Base-by-base conservation (phyloP, 805 yeast species). In the Candida nemodendra region DNA sequence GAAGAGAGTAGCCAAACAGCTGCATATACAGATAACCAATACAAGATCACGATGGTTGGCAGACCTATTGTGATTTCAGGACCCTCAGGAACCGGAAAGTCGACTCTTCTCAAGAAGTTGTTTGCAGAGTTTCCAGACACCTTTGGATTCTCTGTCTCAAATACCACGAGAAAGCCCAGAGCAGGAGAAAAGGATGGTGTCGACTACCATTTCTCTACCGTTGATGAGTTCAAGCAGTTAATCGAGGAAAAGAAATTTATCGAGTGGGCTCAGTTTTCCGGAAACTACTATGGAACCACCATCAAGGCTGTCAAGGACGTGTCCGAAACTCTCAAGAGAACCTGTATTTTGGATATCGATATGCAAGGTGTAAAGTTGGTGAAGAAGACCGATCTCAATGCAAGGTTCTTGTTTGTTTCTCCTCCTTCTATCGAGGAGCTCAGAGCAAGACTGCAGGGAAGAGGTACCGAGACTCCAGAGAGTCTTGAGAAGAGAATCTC, bases 281-380 rank as follows among this genome's bases (percentile, higher is more conserved):
- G 98, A 36, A 93, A 93, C 73, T 90, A 85, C 72, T 93, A 93
- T 66, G 99, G 99, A 42, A 93, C 99, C 34, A 73, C 96, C 32
- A 72, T 88, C 54, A 82, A 79, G 57, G 82, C 96, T 21, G 97
- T 93, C 31, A 75, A 84, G 52, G 82, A 81, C 47, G 90, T 85
- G 30, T 62, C 74, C 34, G 69, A 74, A 31, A 64, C 65, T 36
- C 61, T 72, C 43, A 85, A 88, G 53, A 79, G 74, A 63, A 82
- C 81, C 36, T 93, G 98, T 70, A 81, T 93, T 46, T 73, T 93
- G 59, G 99, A 93, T 66, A 93, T 93, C 50, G 99, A 93, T 75
- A 90, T 91, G 97, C 98, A 93, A 69, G 99, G 99, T 50, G 99
- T 93, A 55, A 83, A 85, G 68, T 74, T 88, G 18, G 96, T 93